Evolutionary conservation across 768 basidiomycete species (phyloP), one percentile per base, ranked within the genome.

Genomic region (Paxillus involutus): DNA sequence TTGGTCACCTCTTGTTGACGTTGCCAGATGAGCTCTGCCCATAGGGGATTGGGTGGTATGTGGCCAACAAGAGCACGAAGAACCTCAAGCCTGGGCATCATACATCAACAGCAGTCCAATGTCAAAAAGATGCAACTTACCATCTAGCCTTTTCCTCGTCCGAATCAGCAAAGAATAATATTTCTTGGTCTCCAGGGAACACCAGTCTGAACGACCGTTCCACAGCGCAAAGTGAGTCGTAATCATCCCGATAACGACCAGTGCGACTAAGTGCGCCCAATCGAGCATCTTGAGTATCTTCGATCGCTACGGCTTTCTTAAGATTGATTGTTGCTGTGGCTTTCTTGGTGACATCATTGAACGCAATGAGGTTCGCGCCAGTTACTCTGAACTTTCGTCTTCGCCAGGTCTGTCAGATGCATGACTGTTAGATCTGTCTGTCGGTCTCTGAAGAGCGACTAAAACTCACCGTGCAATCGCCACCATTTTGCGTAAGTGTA

Each of bases 1-100:
- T 59, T 66, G 13, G 46, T 51, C 13, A 69, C 57, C 54, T 83
- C 80, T 54, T 82, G 73, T 61, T 91, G 89, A 44, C 85, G 81
- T 67, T 93, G 88, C 90, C 91, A 92, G 39, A 93, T 70, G 37
- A 96, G 75, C 73, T 96, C 94, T 3, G 88, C 94, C 94, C 94
- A 97, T 12, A 97, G 74, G 3, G 92, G 92, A 68, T 95, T 91
- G 3, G 91, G 89, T 9, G 94, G 94, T 60, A 97, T 94, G 53
- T 85, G 87, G 8, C 93, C 93, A 55, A 96, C 84, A 36, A 96
- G 77, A 0, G 91, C 89, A 47, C 82, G 80, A 11, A 97, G 77
- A 7, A 95, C 86, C 59, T 91, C 85, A 58, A 97, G 76, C 94
- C 94, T 97, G 65, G 8, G 61, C 26, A 46, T 16, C 32, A 46